Base-by-base conservation (phyloP, 805 yeast genomes). In the Yarrowia osloensis region DNA sequence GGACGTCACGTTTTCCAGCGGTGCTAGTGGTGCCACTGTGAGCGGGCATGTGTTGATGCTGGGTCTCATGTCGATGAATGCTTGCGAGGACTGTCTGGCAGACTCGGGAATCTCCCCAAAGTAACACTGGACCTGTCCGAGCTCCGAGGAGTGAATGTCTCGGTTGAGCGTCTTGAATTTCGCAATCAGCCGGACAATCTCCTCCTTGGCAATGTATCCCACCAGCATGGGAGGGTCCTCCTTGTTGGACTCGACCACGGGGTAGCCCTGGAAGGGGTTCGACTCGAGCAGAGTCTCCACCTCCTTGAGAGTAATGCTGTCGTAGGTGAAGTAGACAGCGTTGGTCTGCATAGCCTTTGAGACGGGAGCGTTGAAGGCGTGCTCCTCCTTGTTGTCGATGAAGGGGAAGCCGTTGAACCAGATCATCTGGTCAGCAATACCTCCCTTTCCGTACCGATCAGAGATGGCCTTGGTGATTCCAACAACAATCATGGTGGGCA, bases 351-450 rank as follows among this genome's bases (percentile, higher is more conserved):
- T 88, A 79, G 94, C 85, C 62, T 84, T 89, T 11, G 78, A 76
- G 0, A 84, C 84, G 0, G 76, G 77, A 9, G 78, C 81, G 40
- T 83, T 85, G 73, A 88, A 86, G 19, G 78, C 79, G 69, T 83
- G 86, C 52, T 88, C 91, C 70, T 88, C 93, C 72, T 88, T 88
- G 86, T 80, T 74, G 85, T 92, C 76, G 29, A 94, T 82, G 68
- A 85, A 85, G 0, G 99, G 99, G 55, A 90, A 81, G 0, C 97
- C 97, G 77, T 92, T 93, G 72, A 90, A 89, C 44, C 81, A 79
- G 69, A 96, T 92, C 90, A 93, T 93, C 76, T 91, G 96, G 74
- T 95, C 99, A 0, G 99, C 97, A 69, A 95, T 94, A 1, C 98
- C 99, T 13, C 89, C 90, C 26, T 83, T 80, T 2, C 97, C 96